phyloP scores from a whole-genome alignment of 2,329 filamentous ascomycete genomes.

The Cladosporium sphaerospermum region DNA sequence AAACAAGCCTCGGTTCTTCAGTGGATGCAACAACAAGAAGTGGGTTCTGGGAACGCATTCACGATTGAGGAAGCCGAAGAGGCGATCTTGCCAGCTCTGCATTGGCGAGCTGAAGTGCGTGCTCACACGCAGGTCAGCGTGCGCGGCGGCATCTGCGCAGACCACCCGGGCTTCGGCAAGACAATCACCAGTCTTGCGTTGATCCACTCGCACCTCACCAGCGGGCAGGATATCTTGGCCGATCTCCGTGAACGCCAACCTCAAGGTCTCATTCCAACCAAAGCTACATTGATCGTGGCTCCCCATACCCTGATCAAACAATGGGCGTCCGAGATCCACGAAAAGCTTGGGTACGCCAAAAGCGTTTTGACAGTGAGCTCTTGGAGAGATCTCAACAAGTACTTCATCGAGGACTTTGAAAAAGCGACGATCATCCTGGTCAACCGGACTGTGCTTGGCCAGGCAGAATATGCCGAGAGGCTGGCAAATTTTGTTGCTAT shows the following conservation, averaged over 20 bases:
- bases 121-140: conserved; percentile 38
- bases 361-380: conserved; percentile 40
- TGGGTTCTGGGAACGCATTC: conserved; percentile 46
- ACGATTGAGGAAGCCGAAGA: conserved; percentile 53
- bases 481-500: conserved; percentile 47
- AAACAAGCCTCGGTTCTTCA: conserved; percentile 51
- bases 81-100: conserved; percentile 35
- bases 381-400: conserved; percentile 33
- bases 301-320: conserved; percentile 51
- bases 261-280: conserved; percentile 37
- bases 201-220: conserved; percentile 37
- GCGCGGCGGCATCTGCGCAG: conserved; percentile 57
- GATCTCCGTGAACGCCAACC: background rate
- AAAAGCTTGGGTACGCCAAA: conserved; percentile 37
- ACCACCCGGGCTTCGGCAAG: conserved; percentile 62
- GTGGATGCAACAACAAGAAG: conserved; percentile 50
- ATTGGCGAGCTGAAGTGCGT: conserved; percentile 54
- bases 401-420: conserved; percentile 41
- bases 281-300: conserved; percentile 56
- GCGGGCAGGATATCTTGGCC: background rate
- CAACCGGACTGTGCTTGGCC: conserved; percentile 45
- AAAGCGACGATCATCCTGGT: conserved; percentile 51
- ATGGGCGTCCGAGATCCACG: conserved; percentile 51
- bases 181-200: conserved; percentile 55
- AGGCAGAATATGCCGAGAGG: conserved; percentile 42